Evolutionary conservation across 2,329 filamentous ascomycete genomes (phyloP).

Genomic region (Alternaria rosae): DNA sequence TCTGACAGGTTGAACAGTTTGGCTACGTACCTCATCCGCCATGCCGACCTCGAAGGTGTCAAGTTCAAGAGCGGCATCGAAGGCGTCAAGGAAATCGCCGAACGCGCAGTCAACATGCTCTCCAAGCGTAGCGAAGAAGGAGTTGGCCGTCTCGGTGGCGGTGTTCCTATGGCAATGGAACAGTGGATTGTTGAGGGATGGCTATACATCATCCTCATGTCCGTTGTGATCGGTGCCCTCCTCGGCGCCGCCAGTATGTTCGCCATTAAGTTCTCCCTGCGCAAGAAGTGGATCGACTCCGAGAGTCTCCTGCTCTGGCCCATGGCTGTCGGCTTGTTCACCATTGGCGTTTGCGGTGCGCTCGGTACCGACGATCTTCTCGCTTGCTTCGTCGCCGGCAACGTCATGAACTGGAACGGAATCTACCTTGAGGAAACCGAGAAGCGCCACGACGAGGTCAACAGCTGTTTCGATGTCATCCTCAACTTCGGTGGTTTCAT

Average conservation of each 20-base stretch:
- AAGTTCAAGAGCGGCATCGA: conserved; percentile 29
- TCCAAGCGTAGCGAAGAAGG: conserved; percentile 34
- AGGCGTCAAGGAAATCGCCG: neutral
- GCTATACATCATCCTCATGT: conserved; percentile 65
- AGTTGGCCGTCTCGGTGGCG: conserved; percentile 62
- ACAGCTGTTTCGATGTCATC: conserved; percentile 64
- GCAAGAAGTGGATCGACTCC: conserved; percentile 59
- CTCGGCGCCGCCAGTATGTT: conserved; percentile 59
- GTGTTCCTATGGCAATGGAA: conserved; percentile 60
- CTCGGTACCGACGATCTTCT: conserved; percentile 66
- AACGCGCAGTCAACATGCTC: conserved; percentile 4
- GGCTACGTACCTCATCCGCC: conserved; percentile 64
- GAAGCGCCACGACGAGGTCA: conserved; percentile 67
- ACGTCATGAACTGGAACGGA: conserved; percentile 68
- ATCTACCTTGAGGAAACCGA: conserved; percentile 64
- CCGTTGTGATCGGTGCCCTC: conserved; percentile 61
- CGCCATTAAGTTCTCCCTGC: conserved; percentile 51
- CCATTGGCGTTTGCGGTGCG: conserved; percentile 64
- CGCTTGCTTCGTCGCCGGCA: conserved; percentile 67
- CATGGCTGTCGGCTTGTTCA: conserved; percentile 60
- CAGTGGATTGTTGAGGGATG: conserved; percentile 68
- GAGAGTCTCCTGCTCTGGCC: conserved; percentile 62
- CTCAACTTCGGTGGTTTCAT: conserved; percentile 69
- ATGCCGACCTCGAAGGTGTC: conserved; percentile 52
- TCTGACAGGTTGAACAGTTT: conserved; percentile 41